Conservation (phyloP, 108 stramenopile genomes). For the Aureococcus anophagefferens region DNA sequence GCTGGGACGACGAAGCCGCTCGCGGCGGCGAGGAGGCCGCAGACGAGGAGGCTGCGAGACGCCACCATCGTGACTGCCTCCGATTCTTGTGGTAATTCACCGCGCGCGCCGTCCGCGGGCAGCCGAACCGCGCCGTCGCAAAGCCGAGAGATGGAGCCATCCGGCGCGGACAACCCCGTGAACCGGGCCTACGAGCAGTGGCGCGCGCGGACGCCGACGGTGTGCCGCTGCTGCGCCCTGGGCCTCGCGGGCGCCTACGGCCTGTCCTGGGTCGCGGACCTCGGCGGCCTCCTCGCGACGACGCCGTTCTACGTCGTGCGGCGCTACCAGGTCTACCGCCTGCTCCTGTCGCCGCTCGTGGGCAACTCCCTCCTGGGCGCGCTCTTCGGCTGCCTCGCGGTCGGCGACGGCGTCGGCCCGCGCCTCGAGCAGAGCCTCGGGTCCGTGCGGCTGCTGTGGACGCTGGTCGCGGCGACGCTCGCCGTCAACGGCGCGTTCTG, state of each 20-base stretch:
- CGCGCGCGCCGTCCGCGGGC: no score
- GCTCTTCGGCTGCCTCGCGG: neutral
- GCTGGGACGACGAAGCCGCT: no score
- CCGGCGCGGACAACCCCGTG: neutral
- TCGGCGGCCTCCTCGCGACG: neutral
- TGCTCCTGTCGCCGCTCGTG: neutral
- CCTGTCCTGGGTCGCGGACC: neutral
- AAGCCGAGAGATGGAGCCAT: no score
- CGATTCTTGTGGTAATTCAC: no score
- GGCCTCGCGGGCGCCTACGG: neutral
- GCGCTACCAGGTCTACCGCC: neutral
- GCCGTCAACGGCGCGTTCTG: no score
- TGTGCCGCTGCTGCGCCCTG: neutral
- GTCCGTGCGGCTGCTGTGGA: no score
- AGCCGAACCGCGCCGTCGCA: no score
- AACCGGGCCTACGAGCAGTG: neutral
- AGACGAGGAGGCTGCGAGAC: no score
- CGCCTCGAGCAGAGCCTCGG: neutral
- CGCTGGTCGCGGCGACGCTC: no score
- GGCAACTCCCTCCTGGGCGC: neutral
- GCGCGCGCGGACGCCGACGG: neutral
- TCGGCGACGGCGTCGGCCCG: neutral
- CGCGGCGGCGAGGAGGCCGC: no score
- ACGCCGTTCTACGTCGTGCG: neutral
- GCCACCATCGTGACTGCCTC: no score